These are phyloP conservation scores for Podospora bellae-mahoneyi DNA, from an alignment of 495 filamentous ascomycete species.

Conservation along the genomic window DNA sequence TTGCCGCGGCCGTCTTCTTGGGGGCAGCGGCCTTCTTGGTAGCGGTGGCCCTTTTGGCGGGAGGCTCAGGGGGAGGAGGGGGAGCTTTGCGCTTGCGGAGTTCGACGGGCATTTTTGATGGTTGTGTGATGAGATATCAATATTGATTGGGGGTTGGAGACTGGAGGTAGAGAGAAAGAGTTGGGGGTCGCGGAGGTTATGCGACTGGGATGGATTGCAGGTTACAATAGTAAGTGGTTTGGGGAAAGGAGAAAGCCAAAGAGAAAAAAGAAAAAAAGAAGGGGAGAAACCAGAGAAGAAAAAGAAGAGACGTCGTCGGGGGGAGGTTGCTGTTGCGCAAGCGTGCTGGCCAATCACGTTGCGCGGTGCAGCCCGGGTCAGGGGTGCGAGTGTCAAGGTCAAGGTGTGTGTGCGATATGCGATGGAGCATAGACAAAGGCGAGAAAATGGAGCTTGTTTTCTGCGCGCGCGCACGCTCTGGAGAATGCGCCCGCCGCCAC, in stretches of 20 bases:
- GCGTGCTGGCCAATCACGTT: slow-evolving; percentile 30
- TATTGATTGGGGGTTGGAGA: not conserved
- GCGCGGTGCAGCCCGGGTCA: slow-evolving; percentile 9
- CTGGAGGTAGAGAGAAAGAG: slow-evolving; percentile 3
- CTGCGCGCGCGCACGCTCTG: not conserved
- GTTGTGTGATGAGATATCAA: slow-evolving; percentile 7
- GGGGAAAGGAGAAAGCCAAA: slow-evolving; percentile 5
- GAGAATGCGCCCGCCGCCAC: not conserved
- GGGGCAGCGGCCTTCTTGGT: slow-evolving; percentile 37
- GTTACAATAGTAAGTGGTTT: slow-evolving; percentile 3
- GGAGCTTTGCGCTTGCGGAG: slow-evolving; percentile 74
- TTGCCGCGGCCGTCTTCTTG: slow-evolving; percentile 27
- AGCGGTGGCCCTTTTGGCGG: slow-evolving; percentile 51
- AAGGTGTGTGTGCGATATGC: not conserved
- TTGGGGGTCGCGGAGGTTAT: slow-evolving; percentile 12
- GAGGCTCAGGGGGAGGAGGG: slow-evolving; percentile 50
- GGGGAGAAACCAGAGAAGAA: slow-evolving; percentile 14
- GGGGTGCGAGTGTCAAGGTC: not conserved
- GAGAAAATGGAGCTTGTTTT: not conserved
- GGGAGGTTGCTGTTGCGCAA: slow-evolving; percentile 38
- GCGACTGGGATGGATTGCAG: slow-evolving; percentile 13
- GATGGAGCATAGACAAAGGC: not conserved
- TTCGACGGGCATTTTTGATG: slow-evolving; percentile 52
- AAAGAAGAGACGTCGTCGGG: slow-evolving; percentile 26
- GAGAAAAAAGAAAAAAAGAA: slow-evolving; percentile 1